A percentile compares a stretch with the other conserved stretches of the same genome.
Conservation (phyloP, 495 filamentous ascomycete species). For the Daldinia concentrica region DNA sequence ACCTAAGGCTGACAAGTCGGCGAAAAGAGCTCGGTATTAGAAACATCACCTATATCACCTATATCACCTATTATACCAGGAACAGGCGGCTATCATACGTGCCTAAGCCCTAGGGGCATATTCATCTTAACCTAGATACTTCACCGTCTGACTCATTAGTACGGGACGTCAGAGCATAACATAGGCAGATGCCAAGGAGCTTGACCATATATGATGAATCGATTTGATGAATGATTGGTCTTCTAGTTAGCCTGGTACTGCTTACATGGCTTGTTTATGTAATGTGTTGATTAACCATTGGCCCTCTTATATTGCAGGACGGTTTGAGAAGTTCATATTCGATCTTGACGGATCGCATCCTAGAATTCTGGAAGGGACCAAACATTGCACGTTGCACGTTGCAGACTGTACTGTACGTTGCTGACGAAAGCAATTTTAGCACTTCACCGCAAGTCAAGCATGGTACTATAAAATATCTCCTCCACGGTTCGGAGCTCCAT, state of each 20-base stretch:
- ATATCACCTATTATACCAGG: background rate
- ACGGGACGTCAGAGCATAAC: constrained; percentile 1
- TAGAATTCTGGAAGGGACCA: background rate
- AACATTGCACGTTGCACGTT: too few species aligned
- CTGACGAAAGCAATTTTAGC: background rate
- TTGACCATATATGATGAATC: constrained; percentile 8
- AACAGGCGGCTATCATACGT: background rate
- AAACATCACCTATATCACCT: background rate
- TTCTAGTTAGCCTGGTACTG: constrained; percentile 2
- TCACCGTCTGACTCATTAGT: constrained; percentile 33
- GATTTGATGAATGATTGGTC: constrained; percentile 25
- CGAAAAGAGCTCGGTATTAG: background rate
- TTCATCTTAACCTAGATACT: background rate
- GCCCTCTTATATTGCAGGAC: constrained; percentile 19
- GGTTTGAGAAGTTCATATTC: background rate
- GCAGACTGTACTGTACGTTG: too few species aligned
- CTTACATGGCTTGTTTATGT: constrained; percentile 35
- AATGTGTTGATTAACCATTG: constrained; percentile 33
- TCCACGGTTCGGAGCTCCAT: background rate
- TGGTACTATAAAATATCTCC: background rate
- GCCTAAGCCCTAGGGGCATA: background rate
- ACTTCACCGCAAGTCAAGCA: constrained; percentile 4
- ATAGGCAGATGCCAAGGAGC: constrained; percentile 31
- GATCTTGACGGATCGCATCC: background rate
- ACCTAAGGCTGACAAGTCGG: background rate